phyloP scores from a whole-genome alignment of 2,329 filamentous ascomycete species.

The Cercospora berteroae region DNA sequence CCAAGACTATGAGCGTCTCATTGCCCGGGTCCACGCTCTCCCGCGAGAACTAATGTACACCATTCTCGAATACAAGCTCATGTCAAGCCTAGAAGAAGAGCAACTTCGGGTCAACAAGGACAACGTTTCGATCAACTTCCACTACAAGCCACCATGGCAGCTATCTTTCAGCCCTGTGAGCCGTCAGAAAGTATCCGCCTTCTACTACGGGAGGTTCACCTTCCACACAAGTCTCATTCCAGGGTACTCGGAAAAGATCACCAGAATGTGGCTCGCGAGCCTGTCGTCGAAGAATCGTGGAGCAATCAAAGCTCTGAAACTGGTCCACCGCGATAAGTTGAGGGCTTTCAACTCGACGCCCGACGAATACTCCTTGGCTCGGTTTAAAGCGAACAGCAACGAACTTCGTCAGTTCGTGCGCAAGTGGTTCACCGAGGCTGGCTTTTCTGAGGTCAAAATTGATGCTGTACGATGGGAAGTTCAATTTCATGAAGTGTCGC shows the following conservation, averaged over 20 bases:
- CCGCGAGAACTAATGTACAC: neutral
- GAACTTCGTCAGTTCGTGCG: neutral
- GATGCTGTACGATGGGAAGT: neutral
- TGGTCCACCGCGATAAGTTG: neutral
- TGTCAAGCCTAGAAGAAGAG: neutral
- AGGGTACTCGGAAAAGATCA: neutral
- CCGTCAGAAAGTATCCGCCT: neutral
- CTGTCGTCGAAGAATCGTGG: neutral
- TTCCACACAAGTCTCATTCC: neutral
- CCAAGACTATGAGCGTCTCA: neutral
- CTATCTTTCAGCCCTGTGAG: neutral
- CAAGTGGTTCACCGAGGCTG: neutral
- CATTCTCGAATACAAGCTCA: neutral
- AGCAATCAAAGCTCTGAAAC: neutral
- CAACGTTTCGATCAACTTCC: neutral
- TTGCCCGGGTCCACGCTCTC: neutral
- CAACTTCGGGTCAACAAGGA: neutral
- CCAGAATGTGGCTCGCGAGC: neutral
- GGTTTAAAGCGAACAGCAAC: neutral
- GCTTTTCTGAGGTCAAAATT: neutral
- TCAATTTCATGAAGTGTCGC: neutral
- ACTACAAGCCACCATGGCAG: neutral
- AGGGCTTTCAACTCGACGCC: neutral
- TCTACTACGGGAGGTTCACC: neutral
- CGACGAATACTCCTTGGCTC: neutral